phyloP scores from a whole-genome alignment of 1,284 basidiomycete genomes.

The Termitomyces sp. region DNA sequence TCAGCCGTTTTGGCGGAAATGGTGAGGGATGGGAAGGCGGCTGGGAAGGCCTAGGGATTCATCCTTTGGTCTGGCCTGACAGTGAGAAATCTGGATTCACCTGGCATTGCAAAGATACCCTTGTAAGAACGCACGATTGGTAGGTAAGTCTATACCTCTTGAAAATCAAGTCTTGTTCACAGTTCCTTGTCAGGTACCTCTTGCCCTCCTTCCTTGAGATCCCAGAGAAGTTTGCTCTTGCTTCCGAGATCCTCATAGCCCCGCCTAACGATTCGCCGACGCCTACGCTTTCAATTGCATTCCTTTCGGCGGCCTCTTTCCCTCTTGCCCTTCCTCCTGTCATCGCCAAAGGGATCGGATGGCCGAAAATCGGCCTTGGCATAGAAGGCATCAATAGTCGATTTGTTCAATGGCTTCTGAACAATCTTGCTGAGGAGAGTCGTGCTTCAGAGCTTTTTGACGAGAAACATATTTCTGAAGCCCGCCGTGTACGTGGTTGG shows the following conservation, averaged over 20 bases:
- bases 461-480: slow-evolving; percentile 21
- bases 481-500: slow-evolving; percentile 61
- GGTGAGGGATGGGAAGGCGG: slow-evolving; percentile 61
- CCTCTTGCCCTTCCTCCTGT: slow-evolving; percentile 71
- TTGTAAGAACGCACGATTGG: slow-evolving; percentile 81
- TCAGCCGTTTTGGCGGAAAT: slow-evolving; percentile 76
- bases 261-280: slow-evolving; percentile 32
- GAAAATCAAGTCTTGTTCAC: slow-evolving; percentile 4
- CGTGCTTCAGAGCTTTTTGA: slow-evolving; percentile 5
- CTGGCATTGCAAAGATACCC: slow-evolving; percentile 66
- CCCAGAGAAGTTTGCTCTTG: slow-evolving; percentile 67
- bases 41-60: slow-evolving; percentile 71
- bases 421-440: slow-evolving; percentile 31
- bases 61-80: slow-evolving; percentile 80
- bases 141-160: slow-evolving; percentile 42
- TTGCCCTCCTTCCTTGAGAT: slow-evolving; percentile 74
- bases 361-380: slow-evolving; percentile 67
- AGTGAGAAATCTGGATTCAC: slow-evolving; percentile 64
- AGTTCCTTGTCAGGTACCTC: slow-evolving; percentile 54
- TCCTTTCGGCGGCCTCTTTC: slow-evolving; percentile 76
- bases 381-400: slow-evolving; percentile 80
- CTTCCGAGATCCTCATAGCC: slow-evolving; percentile 49
- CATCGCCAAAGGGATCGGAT: slow-evolving; percentile 78
- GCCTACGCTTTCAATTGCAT: slow-evolving; percentile 63
- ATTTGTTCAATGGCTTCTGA: slow-evolving; percentile 66